Evolutionary conservation across 352 stramenopile species (phyloP).

Genomic region (Halophytophthora polymorphica): DNA sequence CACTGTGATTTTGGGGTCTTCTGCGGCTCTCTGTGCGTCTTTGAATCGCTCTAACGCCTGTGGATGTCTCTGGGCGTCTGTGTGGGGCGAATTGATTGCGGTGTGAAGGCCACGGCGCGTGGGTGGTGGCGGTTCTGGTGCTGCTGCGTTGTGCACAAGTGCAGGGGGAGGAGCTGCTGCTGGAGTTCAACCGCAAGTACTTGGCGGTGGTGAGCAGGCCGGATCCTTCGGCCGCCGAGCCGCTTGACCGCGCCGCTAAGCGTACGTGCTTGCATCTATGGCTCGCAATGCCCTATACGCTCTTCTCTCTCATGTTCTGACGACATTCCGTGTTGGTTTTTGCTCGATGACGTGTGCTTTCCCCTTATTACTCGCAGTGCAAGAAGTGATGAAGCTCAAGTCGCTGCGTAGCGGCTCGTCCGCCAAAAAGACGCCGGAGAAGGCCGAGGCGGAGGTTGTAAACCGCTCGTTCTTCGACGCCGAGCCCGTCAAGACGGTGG

Average conservation of each 20-base stretch:
- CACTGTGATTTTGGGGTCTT: neutral
- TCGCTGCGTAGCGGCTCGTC: constrained; percentile 50
- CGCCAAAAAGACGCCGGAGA: constrained; percentile 30
- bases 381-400: constrained; percentile 59
- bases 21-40: constrained; percentile 4
- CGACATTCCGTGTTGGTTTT: neutral
- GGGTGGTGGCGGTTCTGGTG: constrained; percentile 53
- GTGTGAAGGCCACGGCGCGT: constrained; percentile 39
- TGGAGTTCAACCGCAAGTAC: constrained; percentile 62
- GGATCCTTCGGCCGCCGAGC: constrained; percentile 8
- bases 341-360: neutral
- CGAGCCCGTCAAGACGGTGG: constrained; percentile 56
- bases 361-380: constrained; percentile 34
- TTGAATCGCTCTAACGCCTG: neutral
- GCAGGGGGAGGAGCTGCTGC: constrained; percentile 54
- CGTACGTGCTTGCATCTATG: constrained; percentile 17
- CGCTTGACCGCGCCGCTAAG: constrained; percentile 31
- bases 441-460: constrained; percentile 3
- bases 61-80: too few species aligned
- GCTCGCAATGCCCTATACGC: too few species aligned
- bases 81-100: too few species aligned
- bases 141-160: constrained; percentile 65
- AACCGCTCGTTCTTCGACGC: constrained; percentile 77
- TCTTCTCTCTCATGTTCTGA: too few species aligned
- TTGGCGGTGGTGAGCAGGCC: constrained; percentile 22